phyloP scores from a whole-genome alignment of 2,329 filamentous ascomycete genomes.

The Zymoseptoria pseudotritici region DNA sequence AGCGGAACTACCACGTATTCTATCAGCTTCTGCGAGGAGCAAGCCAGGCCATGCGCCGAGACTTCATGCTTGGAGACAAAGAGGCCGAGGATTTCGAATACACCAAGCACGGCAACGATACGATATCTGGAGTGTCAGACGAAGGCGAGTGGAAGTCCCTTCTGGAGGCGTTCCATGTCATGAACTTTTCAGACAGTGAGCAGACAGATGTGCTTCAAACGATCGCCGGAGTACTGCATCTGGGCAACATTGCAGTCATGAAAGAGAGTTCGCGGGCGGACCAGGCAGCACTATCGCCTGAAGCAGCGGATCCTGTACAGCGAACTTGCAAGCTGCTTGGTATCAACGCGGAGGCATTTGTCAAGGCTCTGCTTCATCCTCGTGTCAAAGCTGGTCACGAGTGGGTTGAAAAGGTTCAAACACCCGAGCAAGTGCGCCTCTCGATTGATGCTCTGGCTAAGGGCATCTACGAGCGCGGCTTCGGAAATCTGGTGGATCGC shows the following conservation, averaged over 20 bases:
- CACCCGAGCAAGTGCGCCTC: conserved; percentile 88
- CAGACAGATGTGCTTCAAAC: conserved; percentile 78
- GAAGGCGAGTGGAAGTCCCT: conserved; percentile 80
- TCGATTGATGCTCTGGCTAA: conserved; percentile 87
- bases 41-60: conserved; percentile 61
- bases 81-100: conserved; percentile 86
- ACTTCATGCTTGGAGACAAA: conserved; percentile 67
- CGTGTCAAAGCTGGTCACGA: conserved; percentile 92
- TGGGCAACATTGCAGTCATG: conserved; percentile 83
- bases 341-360: conserved; percentile 74
- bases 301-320: conserved; percentile 66
- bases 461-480: conserved; percentile 94
- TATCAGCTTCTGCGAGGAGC: conserved; percentile 90
- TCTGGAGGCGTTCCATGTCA: conserved; percentile 87
- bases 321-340: conserved; percentile 79
- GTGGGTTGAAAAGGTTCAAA: conserved; percentile 98
- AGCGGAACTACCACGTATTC: conserved; percentile 95
- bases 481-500: conserved; percentile 81
- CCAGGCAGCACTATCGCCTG: conserved; percentile 73
- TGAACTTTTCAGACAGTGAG: conserved; percentile 84
- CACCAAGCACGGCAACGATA: conserved; percentile 83
- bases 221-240: conserved; percentile 81
- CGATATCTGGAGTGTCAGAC: conserved; percentile 84
- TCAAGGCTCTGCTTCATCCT: conserved; percentile 83
- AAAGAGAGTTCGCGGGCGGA: conserved; percentile 88